Base-by-base conservation (phyloP, 768 basidiomycete species). In the Tricholoma matsutake region DNA sequence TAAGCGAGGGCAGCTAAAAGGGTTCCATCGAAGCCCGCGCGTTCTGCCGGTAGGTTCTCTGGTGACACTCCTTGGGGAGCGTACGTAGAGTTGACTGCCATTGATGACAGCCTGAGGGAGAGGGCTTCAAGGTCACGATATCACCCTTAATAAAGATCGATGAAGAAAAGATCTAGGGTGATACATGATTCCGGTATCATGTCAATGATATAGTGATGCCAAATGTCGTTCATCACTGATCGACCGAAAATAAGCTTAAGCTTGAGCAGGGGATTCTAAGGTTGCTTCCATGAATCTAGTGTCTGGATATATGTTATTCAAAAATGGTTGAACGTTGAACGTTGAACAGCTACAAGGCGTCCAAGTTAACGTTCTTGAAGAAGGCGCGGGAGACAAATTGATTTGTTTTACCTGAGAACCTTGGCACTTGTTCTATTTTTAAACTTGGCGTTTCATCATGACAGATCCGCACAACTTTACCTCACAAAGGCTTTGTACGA, bases 21-120 rank as follows among this genome's bases (percentile, higher is more conserved):
- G 16, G 70, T 57, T 32, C 77, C 77, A 65, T 75, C 73, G 60
- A 76, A 77, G 61, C 64, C 68, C 25, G 74, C 73, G 34, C 68
- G 68, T 49, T 71, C 73, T 20, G 55, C 53, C 39, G 29, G 31
- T 47, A 63, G 58, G 18, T 63, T 56, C 10, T 55, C 28, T 29
- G 28, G 18, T 32, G 56, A 31, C 11, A 57, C 56, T 35, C 54
- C 60, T 29, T 16, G 10, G 32, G 53, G 53, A 3, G 47, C 37
- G 29, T 55, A 41, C 28, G 32, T 39, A 16, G 60, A 34, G 6
- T 63, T 39, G 52, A 47, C 54, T 41, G 45, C 58, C 62, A 63
- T 63, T 6, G 55, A 39, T 25, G 54, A 49, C 54, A 39, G 34
- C 35, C 56, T 37, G 14, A 34, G 11, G 31, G 22, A 55, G 18